Evolutionary conservation across 2,329 filamentous ascomycete species (phyloP), one percentile per base, ranked within the genome.

Genomic region (Tolypocladium sp.): DNA sequence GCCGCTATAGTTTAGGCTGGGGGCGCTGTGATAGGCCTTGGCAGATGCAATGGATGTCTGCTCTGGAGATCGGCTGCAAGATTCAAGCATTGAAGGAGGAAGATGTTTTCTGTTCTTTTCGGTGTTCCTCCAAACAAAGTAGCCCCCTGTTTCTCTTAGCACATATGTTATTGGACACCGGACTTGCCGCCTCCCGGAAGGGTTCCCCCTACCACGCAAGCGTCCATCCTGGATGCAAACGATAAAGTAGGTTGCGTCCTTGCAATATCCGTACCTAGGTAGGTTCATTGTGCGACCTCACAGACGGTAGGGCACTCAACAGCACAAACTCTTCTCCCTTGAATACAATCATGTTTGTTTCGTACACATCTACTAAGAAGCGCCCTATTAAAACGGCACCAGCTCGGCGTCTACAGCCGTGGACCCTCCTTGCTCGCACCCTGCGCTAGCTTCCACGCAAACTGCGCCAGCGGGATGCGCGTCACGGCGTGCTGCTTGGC

Each of bases 391-490:
- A 30, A 51, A 37, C 2, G 17, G 1, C 12, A 30, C 46, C 35
- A 0, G 25, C 15, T 54, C 17, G 22, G 30, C 42, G 38, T 38
- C 63, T 59, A 73, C 65, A 74, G 55, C 64, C 66, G 71, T 33
- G 67, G 53, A 13, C 58, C 65, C 38, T 59, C 63, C 42, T 61
- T 66, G 52, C 68, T 67, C 57, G 74, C 73, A 62, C 70, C 73
- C 71, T 78, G 79, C 60, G 92, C 87, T 66, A 91, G 74, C 60
- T 81, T 78, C 91, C 92, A 97, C 7, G 91, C 90, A 66, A 89
- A 80, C 73, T 91, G 81, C 0, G 88, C 92, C 77, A 93, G 84
- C 27, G 89, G 86, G 53, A 77, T 80, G 75, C 90, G 86, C 71
- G 84, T 83, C 58, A 76, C 77, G 0, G 82, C 91, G 73, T 96